Percentiles rank a stretch among this genome's conserved stretches.
phyloP scores from a whole-genome alignment of 192 early-diverging fungal genomes.

The Gamsiella multidivaricata region DNA sequence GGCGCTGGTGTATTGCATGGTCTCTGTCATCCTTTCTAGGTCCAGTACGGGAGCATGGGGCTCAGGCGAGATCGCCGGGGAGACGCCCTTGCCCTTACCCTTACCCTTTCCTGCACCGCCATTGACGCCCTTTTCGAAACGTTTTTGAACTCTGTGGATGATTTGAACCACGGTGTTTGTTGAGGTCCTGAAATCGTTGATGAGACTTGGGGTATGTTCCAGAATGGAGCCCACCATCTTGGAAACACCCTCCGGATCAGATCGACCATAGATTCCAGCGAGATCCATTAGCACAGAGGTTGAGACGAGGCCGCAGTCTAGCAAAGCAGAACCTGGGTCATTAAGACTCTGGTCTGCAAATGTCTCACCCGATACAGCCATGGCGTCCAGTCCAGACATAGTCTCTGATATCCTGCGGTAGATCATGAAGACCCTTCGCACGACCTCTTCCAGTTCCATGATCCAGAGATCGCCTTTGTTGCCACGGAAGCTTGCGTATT shows the following conservation, averaged over 20 bases:
- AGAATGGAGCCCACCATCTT: conserved; percentile 55
- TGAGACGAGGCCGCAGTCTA: conserved; percentile 39
- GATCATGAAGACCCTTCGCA: conserved; percentile 45
- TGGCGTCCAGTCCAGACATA: conserved; percentile 21
- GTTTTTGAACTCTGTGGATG: conserved; percentile 57
- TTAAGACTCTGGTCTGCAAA: neutral
- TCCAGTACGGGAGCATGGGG: conserved; percentile 2
- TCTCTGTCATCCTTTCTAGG: conserved; percentile 20
- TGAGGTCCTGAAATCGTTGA: conserved; percentile 57
- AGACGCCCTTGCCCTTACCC: conserved; percentile 55
- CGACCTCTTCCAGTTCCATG: conserved; percentile 44
- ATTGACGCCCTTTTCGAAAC: conserved; percentile 39
- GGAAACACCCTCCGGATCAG: conserved; percentile 51
- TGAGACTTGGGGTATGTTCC: conserved; percentile 57
- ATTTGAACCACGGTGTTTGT: conserved; percentile 60
- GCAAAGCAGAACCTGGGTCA: conserved; percentile 31
- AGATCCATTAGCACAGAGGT: conserved; percentile 63
- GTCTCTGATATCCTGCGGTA: conserved; percentile 41
- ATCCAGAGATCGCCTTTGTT: conserved; percentile 30
- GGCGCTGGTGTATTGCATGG: conserved; percentile 34
- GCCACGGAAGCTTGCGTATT: conserved; percentile 44
- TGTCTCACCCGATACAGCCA: neutral
- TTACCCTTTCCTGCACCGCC: conserved; percentile 51
- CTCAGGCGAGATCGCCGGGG: conserved; percentile 13
- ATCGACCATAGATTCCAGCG: conserved; percentile 57